Evolutionary conservation across 164 flowering plant species (phyloP).

Genomic region (Piper betle): DNA sequence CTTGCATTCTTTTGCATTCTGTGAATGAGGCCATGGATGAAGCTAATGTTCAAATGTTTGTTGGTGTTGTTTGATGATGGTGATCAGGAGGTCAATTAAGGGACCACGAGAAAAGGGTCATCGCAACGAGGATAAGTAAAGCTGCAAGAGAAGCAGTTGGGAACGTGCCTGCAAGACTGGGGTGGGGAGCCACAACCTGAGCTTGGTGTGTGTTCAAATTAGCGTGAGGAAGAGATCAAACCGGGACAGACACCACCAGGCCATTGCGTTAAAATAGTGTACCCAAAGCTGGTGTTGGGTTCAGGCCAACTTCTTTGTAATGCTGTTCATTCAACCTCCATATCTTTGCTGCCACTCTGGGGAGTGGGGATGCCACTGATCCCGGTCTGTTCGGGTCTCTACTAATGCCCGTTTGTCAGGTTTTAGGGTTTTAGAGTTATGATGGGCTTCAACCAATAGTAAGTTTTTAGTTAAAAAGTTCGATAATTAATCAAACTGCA

Average conservation of each 20-base stretch:
- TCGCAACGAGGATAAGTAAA: neutral
- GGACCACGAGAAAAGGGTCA: neutral
- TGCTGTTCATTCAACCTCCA: neutral
- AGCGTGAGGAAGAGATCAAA: neutral
- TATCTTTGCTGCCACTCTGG: no score
- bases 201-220: neutral
- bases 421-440: no score
- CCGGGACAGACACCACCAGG: neutral
- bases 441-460: no score
- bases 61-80: no score
- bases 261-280: neutral
- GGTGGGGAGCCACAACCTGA: neutral
- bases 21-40: no score
- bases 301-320: neutral
- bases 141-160: neutral
- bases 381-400: no score
- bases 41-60: no score
- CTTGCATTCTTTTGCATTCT: neutral
- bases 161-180: neutral
- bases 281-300: neutral
- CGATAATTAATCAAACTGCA: no score
- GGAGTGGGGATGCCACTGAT: no score
- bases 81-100: neutral
- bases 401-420: no score
- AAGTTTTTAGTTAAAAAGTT: no score